Conservation (phyloP, 2,329 filamentous ascomycete genomes). For the Diaporthe capsici region DNA sequence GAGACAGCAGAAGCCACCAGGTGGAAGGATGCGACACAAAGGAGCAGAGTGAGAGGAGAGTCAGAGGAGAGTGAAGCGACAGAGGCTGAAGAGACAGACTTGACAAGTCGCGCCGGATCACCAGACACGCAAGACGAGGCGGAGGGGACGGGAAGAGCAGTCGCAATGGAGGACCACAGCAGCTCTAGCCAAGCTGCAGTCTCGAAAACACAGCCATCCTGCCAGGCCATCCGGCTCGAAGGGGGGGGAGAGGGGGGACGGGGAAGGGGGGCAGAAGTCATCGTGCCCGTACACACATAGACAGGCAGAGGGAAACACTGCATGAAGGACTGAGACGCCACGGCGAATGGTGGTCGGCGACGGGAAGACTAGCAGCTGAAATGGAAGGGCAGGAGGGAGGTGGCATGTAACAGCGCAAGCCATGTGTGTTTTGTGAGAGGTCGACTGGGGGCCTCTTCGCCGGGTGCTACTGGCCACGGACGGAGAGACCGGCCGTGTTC, state of each 20-base stretch:
- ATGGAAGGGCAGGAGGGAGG: slow-evolving; percentile 23
- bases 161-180: not conserved
- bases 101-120: slow-evolving; percentile 18
- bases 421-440: slow-evolving; percentile 32
- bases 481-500: slow-evolving; percentile 15
- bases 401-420: slow-evolving; percentile 22
- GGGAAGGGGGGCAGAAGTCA: not conserved
- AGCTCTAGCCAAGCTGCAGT: slow-evolving; percentile 35
- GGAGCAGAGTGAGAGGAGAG: not conserved
- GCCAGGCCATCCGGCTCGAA: slow-evolving; percentile 6
- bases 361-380: slow-evolving; percentile 1
- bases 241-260: not conserved
- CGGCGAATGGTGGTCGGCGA: slow-evolving; percentile 32
- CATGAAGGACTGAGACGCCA: slow-evolving; percentile 37
- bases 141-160: slow-evolving; percentile 1
- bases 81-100: slow-evolving; percentile 8
- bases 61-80: not conserved
- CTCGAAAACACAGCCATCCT: slow-evolving; percentile 20
- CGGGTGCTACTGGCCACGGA: slow-evolving; percentile 15
- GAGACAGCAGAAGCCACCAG: slow-evolving; percentile 33
- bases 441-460: not conserved
- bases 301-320: slow-evolving; percentile 15
- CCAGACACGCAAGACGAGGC: not conserved
- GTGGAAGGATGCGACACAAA: slow-evolving; percentile 16
- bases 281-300: slow-evolving; percentile 9